Evolutionary conservation across 805 yeast species (phyloP).

Genomic region (Hanseniaspora opuntiae): DNA sequence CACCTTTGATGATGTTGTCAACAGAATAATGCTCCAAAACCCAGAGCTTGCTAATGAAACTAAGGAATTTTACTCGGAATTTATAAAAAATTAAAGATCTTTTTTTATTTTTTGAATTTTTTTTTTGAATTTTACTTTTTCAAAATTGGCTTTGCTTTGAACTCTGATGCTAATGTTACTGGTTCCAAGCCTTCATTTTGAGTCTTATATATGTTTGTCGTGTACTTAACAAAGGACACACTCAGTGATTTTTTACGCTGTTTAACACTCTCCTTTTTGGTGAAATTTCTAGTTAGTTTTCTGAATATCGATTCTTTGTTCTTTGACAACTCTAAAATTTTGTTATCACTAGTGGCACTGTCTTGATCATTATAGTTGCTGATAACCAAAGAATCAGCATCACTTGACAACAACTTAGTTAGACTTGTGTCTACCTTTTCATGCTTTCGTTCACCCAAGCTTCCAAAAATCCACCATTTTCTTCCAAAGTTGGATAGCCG

Average conservation of each 20-base stretch:
- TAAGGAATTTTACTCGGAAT: conserved; percentile 17
- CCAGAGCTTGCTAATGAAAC: conserved; percentile 19
- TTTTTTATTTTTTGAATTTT: neutral
- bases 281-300: neutral
- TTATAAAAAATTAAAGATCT: conserved; percentile 15
- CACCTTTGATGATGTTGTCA: conserved; percentile 22
- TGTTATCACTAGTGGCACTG: neutral
- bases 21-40: conserved; percentile 19
- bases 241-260: conserved; percentile 1
- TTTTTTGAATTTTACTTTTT: neutral
- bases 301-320: neutral
- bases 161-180: neutral
- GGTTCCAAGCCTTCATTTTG: neutral
- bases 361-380: neutral
- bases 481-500: neutral
- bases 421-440: neutral
- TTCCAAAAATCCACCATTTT: conserved; percentile 8
- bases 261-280: neutral
- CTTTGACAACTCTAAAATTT: neutral
- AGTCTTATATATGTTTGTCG: neutral
- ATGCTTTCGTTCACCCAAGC: neutral
- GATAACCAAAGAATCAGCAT: neutral
- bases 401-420: neutral
- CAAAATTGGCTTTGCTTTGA: neutral
- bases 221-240: conserved; percentile 1